Conservation (phyloP, 2,329 filamentous ascomycete species). For the Hypoxylon sp. region DNA sequence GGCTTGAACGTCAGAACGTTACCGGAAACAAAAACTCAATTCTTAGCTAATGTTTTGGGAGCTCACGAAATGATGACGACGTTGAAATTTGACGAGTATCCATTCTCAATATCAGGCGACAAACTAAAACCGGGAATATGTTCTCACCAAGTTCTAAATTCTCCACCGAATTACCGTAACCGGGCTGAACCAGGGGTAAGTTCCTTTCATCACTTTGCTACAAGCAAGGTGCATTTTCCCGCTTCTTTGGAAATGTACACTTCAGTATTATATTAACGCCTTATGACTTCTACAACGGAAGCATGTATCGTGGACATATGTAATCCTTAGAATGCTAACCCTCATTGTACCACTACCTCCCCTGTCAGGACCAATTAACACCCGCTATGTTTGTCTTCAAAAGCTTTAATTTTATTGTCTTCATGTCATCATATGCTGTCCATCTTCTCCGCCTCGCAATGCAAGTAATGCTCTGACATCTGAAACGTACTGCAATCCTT, state of each 20-base stretch:
- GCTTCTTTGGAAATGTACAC: slow-evolving; percentile 34
- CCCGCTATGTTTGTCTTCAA: slow-evolving; percentile 39
- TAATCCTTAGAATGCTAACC: slow-evolving; percentile 35
- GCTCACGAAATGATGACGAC: slow-evolving; percentile 40
- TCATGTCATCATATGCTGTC: slow-evolving; percentile 62
- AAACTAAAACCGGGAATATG: slow-evolving; percentile 16
- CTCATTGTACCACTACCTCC: slow-evolving; percentile 33
- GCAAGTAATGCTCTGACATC: slow-evolving; percentile 94
- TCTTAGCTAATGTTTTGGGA: slow-evolving; percentile 19
- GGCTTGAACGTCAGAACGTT: slow-evolving; percentile 39
- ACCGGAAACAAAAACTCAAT: slow-evolving; percentile 29
- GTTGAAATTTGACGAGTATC: slow-evolving; percentile 26
- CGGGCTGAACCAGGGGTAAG: slow-evolving; percentile 11
- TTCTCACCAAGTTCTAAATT: slow-evolving; percentile 10
- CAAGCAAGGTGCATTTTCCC: slow-evolving; percentile 8
- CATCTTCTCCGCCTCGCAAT: slow-evolving; percentile 86
- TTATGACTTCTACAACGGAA: slow-evolving; percentile 34
- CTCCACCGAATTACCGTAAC: slow-evolving; percentile 12
- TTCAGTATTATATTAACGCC: slow-evolving; percentile 38
- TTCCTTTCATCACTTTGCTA: slow-evolving; percentile 19
- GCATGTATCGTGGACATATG: slow-evolving; percentile 21
- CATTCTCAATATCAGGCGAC: slow-evolving; percentile 13
- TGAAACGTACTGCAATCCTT: slow-evolving; percentile 95
- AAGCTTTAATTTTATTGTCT: slow-evolving; percentile 34
- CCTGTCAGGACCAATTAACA: slow-evolving; percentile 41